Base-by-base conservation (phyloP, 1,284 basidiomycete species). In the Malassezia restricta region DNA sequence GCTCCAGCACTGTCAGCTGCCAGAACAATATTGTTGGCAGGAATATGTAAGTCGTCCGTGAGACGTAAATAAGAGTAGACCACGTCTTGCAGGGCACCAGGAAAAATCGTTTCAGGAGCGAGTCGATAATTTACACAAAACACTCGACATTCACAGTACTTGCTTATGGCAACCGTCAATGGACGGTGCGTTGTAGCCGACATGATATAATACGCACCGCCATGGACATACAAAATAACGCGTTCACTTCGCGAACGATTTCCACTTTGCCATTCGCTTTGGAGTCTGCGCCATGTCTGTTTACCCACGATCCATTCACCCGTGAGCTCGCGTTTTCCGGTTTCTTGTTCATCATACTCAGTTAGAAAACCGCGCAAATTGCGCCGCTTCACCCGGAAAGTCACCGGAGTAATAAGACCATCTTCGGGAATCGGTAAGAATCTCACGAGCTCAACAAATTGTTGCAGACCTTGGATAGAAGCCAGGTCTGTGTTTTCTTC, bases 251-350 rank as follows among this genome's bases (percentile, higher is more conserved):
- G 62, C 46, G 59, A 61, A 8, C 65, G 57, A 51, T 69, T 69
- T 43, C 68, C 66, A 42, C 54, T 60, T 38, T 65, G 57, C 68
- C 87, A 88, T 66, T 95, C 89, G 4, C 80, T 76, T 71, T 95
- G 90, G 58, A 95, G 77, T 17, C 83, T 78, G 60, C 83, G 83
- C 90, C 91, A 96, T 0, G 91, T 82, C 61, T 82, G 82, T 73
- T 86, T 86, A 43, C 88, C 87, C 12, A 96, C 85, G 15, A 96
- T 85, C 92, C 92, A 98, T 77, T 98, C 94, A 5, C 88, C 92
- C 1, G 83, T 83, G 40, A 98, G 78, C 68, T 91, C 85, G 6
- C 92, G 80, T 14, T 73, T 77, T 47, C 83, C 87, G 46, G 78
- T 79, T 74, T 87, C 87, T 8, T 77, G 66, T n/a, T 79, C 79